phyloP scores from a whole-genome alignment of 768 basidiomycete genomes.

The Glaciozyma antarctica region DNA sequence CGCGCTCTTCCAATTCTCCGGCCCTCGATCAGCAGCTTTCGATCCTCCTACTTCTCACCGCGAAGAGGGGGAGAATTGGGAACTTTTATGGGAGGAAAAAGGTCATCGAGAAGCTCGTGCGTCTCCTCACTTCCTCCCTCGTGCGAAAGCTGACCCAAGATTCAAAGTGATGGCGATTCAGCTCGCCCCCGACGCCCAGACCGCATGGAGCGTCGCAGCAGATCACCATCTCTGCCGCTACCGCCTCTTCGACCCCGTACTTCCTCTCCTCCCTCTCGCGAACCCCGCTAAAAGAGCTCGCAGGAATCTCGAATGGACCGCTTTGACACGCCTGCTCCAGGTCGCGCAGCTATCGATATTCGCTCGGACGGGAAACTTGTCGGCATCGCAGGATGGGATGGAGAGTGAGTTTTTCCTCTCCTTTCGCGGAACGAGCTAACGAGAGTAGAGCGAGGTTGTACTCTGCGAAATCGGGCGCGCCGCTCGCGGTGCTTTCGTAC shows the following conservation, averaged over 20 bases:
- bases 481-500: conserved; percentile 71
- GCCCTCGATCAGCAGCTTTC: background rate
- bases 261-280: background rate
- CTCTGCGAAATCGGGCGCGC: conserved; percentile 66
- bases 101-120: conserved; percentile 43
- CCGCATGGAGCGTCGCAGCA: conserved; percentile 33
- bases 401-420: conserved; percentile 53
- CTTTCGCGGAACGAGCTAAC: background rate
- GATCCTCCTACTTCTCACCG: background rate
- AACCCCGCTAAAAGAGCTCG: background rate
- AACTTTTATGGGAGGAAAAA: conserved; percentile 37
- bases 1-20: conserved; percentile 45
- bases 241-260: conserved; percentile 19
- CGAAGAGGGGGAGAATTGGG: conserved; percentile 37
- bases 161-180: conserved; percentile 34
- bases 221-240: conserved; percentile 35
- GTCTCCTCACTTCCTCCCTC: conserved; percentile 10
- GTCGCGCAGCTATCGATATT: conserved; percentile 53
- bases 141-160: background rate
- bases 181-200: background rate
- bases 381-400: conserved; percentile 90
- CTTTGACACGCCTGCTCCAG: conserved; percentile 8
- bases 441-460: conserved; percentile 64
- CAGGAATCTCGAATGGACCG: background rate
- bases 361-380: conserved; percentile 66